A percentile compares a stretch with the other conserved stretches of the same genome.
Evolutionary conservation across 2,329 filamentous ascomycete species (phyloP).

Genomic region (Botrytis byssoidea): DNA sequence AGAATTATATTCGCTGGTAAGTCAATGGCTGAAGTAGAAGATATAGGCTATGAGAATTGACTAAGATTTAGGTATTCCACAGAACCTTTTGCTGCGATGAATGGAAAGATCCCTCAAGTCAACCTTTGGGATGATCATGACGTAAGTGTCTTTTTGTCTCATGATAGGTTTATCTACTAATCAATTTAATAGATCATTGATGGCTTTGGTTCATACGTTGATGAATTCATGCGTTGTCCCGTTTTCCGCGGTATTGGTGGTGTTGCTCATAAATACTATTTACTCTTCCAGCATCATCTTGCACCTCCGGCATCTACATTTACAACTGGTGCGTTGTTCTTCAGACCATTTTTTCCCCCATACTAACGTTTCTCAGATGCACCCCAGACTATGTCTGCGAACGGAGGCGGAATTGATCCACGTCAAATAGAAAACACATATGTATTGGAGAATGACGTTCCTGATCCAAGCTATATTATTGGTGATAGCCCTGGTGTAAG

Average conservation of each 20-base stretch:
- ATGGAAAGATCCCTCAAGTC: constrained; percentile 89
- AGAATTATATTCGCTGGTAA: constrained; percentile 79
- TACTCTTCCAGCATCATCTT: constrained; percentile 95
- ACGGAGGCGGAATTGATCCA: constrained; percentile 60
- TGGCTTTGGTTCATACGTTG: constrained; percentile 90
- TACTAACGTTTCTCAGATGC: constrained; percentile 38
- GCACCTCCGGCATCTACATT: constrained; percentile 83
- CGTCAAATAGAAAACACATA: constrained; percentile 73
- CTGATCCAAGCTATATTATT: constrained; percentile 66
- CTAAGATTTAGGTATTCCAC: constrained; percentile 68
- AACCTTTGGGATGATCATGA: constrained; percentile 99
- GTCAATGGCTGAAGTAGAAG: constrained; percentile 43
- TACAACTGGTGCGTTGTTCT: constrained; percentile 64
- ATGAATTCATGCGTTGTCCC: constrained; percentile 88
- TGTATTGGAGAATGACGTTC: constrained; percentile 59
- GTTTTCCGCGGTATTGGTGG: constrained; percentile 92
- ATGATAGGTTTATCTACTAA: background rate
- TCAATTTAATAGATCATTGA: constrained; percentile 62
- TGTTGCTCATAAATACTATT: constrained; percentile 95
- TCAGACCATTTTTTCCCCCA: background rate
- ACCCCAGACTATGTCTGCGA: constrained; percentile 53
- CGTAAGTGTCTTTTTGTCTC: constrained; percentile 42
- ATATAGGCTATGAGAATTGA: constrained; percentile 39
- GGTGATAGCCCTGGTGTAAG: constrained; percentile 57
- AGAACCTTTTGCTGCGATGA: constrained; percentile 81